phyloP scores from a whole-genome alignment of 202 grass and related monocot species.

The Eragrostis tef region DNA sequence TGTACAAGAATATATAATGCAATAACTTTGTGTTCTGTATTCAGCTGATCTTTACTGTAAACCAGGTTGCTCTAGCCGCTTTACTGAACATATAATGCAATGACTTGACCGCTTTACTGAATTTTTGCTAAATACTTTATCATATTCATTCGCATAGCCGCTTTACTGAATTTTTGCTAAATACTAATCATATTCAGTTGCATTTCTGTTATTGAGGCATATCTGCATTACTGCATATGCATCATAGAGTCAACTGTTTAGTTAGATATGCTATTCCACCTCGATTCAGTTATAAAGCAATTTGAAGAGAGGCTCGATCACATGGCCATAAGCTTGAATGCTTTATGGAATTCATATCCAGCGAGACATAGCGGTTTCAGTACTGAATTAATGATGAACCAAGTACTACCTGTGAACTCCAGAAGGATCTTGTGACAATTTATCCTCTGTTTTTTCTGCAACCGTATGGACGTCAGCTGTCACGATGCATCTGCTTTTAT shows the following conservation, averaged over 20 bases:
- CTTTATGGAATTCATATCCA: conserved; percentile 9
- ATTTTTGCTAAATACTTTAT: not conserved
- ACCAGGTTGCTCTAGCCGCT: not conserved
- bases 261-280: conserved; percentile 9
- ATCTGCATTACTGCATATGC: not conserved
- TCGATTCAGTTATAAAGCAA: not conserved
- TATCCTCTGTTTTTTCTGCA: not conserved
- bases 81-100: not conserved
- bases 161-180: not conserved
- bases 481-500: not conserved
- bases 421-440: not conserved
- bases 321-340: conserved; percentile 21
- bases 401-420: conserved; percentile 15
- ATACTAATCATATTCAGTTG: not conserved
- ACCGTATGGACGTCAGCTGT: not conserved
- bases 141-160: not conserved
- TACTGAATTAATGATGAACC: conserved; percentile 16
- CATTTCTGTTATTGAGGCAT: not conserved
- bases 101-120: not conserved
- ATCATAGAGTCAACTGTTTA: not conserved
- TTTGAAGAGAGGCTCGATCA: conserved; percentile 9
- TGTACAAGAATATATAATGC: not conserved
- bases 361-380: not conserved
- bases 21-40: not conserved
- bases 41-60: not conserved